phyloP scores from a whole-genome alignment of 2,329 filamentous ascomycete genomes.

The Metarhizium album region DNA sequence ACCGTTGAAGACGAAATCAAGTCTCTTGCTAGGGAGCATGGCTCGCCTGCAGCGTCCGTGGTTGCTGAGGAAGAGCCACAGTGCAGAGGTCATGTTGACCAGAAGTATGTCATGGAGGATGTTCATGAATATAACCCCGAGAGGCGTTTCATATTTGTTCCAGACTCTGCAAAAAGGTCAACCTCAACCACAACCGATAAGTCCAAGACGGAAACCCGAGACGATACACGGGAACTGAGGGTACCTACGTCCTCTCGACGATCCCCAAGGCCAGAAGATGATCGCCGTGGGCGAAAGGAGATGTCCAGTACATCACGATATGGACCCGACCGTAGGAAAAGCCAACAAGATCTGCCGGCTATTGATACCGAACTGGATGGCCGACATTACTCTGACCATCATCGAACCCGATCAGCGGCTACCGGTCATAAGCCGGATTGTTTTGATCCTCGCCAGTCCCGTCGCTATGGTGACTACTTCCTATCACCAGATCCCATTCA shows the following conservation, averaged over 20 bases:
- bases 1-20: conserved; percentile 59
- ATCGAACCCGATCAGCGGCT: conserved; percentile 25
- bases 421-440: conserved; percentile 22
- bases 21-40: conserved; percentile 51
- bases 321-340: conserved; percentile 18
- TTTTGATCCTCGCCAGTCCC: conserved; percentile 18
- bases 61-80: conserved; percentile 42
- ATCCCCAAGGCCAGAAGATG: not conserved
- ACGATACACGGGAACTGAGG: not conserved
- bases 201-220: not conserved
- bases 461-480: conserved; percentile 22
- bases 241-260: not conserved
- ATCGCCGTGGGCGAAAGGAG: not conserved
- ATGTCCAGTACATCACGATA: conserved; percentile 9
- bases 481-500: conserved; percentile 33
- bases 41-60: conserved; percentile 19
- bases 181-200: not conserved
- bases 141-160: conserved; percentile 52
- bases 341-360: conserved; percentile 30
- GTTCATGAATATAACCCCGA: conserved; percentile 51
- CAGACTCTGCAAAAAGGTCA: conserved; percentile 16
- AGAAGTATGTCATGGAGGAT: conserved; percentile 56
- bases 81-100: conserved; percentile 55
- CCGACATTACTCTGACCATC: conserved; percentile 18
- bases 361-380: conserved; percentile 31